Evolutionary conservation across 495 filamentous ascomycete species (phyloP).

Genomic region (Letharia lupina): DNA sequence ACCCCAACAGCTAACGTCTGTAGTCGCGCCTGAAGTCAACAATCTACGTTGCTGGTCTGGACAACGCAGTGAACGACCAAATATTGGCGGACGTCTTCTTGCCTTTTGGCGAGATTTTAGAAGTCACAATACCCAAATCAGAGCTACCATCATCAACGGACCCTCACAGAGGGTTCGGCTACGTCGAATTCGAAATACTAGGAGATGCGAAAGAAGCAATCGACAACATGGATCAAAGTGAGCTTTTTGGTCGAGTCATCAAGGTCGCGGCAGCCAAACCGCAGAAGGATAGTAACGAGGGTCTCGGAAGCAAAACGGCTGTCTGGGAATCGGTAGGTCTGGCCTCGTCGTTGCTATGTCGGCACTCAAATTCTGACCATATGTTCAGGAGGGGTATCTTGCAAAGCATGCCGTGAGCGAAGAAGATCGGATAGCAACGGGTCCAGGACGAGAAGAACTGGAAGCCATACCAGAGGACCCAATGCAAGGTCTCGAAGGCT

Average conservation of each 20-base stretch:
- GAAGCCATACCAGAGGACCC: conserved; percentile 62
- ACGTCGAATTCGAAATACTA: conserved; percentile 84
- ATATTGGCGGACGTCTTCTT: conserved; percentile 86
- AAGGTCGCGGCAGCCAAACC: conserved; percentile 88
- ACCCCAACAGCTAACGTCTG: neutral
- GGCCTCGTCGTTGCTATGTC: conserved; percentile 1
- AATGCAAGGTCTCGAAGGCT: conserved; percentile 89
- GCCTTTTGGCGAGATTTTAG: conserved; percentile 89
- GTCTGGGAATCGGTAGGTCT: conserved; percentile 89
- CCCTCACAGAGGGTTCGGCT: conserved; percentile 85
- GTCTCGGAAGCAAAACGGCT: conserved; percentile 86
- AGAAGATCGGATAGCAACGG: conserved; percentile 64
- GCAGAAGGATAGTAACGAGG: conserved; percentile 79
- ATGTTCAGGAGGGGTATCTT: conserved; percentile 76
- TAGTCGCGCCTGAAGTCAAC: conserved; percentile 75
- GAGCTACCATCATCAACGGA: conserved; percentile 63
- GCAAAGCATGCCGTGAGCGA: conserved; percentile 84
- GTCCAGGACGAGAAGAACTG: conserved; percentile 44
- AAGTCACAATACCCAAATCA: conserved; percentile 81
- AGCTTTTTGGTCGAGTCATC: conserved; percentile 87
- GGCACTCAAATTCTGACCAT: conserved; percentile 3
- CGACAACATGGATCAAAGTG: conserved; percentile 97
- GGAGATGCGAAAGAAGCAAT: conserved; percentile 91
- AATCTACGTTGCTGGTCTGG: conserved; percentile 83
- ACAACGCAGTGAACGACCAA: conserved; percentile 62